A percentile compares a stretch with the other conserved stretches of the same genome.
Conservation (phyloP, 352 stramenopile species). For the Albugo laibachii region DNA sequence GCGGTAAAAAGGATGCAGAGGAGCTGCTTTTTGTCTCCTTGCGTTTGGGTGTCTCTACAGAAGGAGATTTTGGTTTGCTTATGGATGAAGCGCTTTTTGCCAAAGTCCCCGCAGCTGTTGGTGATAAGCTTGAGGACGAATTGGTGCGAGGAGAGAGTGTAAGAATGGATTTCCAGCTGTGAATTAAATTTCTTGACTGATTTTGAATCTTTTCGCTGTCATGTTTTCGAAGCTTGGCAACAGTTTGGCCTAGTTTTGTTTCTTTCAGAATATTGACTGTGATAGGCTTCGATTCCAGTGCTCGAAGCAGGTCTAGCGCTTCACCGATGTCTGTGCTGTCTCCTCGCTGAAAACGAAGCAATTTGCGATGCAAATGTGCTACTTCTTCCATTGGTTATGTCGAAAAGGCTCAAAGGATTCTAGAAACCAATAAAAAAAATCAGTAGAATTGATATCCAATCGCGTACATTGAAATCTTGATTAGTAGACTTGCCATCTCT, state of each 20-base stretch:
- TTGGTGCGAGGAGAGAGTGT: slow-evolving; percentile 33
- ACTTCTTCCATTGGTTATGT: slow-evolving; percentile 34
- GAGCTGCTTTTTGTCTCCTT: slow-evolving; percentile 2
- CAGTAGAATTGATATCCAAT: no score
- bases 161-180: slow-evolving; percentile 69
- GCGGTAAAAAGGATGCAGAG: slow-evolving; percentile 29
- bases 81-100: neutral
- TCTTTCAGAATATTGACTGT: slow-evolving; percentile 63
- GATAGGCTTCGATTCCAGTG: slow-evolving; percentile 29
- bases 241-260: slow-evolving; percentile 65
- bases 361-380: slow-evolving; percentile 36
- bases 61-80: neutral
- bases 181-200: slow-evolving; percentile 57
- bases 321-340: slow-evolving; percentile 33
- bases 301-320: slow-evolving; percentile 37
- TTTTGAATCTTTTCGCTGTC: slow-evolving; percentile 62
- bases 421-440: neutral
- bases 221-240: slow-evolving; percentile 80
- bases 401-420: neutral
- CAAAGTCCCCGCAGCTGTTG: neutral
- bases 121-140: slow-evolving; percentile 13
- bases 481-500: neutral
- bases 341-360: slow-evolving; percentile 51
- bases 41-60: neutral
- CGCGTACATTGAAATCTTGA: neutral